Evolutionary conservation across 257 asterid species (phyloP).

Genomic region (Nicotiana obtusifolia): DNA sequence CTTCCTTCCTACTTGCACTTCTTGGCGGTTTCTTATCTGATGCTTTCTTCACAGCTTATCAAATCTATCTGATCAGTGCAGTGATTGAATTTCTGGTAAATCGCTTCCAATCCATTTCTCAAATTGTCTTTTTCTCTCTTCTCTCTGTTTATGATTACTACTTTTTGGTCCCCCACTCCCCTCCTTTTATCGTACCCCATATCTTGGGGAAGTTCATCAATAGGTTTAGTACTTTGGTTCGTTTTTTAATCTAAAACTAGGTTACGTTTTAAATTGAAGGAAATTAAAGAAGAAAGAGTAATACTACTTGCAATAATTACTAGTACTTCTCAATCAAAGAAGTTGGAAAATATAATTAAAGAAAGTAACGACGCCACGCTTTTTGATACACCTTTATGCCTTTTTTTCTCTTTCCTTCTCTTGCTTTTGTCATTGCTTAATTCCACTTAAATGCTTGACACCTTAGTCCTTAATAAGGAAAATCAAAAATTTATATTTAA

Average conservation of each 20-base stretch:
- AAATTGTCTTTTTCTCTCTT: too few species aligned
- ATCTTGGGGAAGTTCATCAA: background rate
- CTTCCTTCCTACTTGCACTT: constrained; percentile 82
- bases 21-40: constrained; percentile 91
- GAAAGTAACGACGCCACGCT: constrained; percentile 9
- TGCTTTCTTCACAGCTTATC: constrained; percentile 74
- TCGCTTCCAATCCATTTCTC: background rate
- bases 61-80: constrained; percentile 58
- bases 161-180: background rate
- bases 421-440: background rate
- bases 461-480: background rate
- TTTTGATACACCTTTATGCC: constrained; percentile 17
- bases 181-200: background rate
- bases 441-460: background rate
- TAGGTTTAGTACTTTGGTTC: background rate
- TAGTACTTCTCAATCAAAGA: background rate
- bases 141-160: background rate
- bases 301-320: background rate
- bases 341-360: constrained; percentile 30
- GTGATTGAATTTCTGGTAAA: constrained; percentile 65
- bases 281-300: background rate
- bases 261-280: background rate
- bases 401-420: background rate
- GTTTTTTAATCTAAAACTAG: background rate
- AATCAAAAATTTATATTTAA: background rate